phyloP scores from a whole-genome alignment of 73 alveolate species.

The Loxodes magnus region DNA sequence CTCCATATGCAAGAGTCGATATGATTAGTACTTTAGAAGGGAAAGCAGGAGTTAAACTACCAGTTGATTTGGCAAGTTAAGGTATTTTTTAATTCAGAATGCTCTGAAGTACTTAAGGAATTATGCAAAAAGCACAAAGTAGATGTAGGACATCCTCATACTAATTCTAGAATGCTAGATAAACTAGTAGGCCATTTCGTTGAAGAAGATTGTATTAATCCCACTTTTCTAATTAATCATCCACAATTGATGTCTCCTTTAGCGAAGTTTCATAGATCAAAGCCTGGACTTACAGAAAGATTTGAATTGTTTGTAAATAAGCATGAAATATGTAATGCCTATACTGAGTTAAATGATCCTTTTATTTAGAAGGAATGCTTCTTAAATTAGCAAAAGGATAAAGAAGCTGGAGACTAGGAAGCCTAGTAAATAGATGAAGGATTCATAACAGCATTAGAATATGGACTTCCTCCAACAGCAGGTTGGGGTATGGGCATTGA shows the following conservation, averaged over 20 bases:
- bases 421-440: conserved; percentile 86
- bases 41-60: conserved; percentile 53
- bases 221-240: conserved; percentile 87
- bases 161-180: conserved; percentile 81
- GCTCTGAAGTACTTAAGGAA: conserved; percentile 63
- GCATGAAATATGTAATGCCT: conserved; percentile 90
- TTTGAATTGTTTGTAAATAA: conserved; percentile 87
- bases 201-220: conserved; percentile 77
- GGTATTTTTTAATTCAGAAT: conserved; percentile 19
- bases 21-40: conserved; percentile 82
- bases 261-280: conserved; percentile 78
- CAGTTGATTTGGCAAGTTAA: conserved; percentile 68
- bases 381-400: conserved; percentile 68
- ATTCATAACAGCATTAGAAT: conserved; percentile 87
- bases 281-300: conserved; percentile 85
- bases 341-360: conserved; percentile 97
- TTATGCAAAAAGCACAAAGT: conserved; percentile 63
- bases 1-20: conserved; percentile 89
- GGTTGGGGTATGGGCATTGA: conserved; percentile 98
- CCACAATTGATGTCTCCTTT: conserved; percentile 91
- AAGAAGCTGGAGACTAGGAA: conserved; percentile 90
- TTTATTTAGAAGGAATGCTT: conserved; percentile 73
- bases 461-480: conserved; percentile 97
- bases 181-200: conserved; percentile 84
- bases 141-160: conserved; percentile 74